Evolutionary conservation across 2,329 filamentous ascomycete species (phyloP), one percentile per base, ranked within the genome.

Genomic region (Plenodomus lindquistii): DNA sequence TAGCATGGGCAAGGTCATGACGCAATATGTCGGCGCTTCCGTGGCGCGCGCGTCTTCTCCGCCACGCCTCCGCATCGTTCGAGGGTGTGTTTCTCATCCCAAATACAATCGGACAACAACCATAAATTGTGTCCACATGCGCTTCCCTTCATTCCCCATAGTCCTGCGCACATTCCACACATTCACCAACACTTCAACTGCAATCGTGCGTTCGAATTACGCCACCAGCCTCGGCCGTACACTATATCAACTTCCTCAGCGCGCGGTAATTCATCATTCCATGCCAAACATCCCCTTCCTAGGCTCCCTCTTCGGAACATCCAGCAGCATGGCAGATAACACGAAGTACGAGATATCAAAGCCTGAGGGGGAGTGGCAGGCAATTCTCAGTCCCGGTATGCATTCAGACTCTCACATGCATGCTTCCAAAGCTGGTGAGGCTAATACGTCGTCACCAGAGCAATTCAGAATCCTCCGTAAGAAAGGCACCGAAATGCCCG

Each of bases 391-490:
- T 47, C 83, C 82, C 67, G 85, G 86, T 88, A 75, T 21, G 73
- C 70, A 20, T 15, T 4, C 5, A 10, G 7, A 15, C n/a, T n/a
- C n/a, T n/a, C 4, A 1, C 7, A 2, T 2, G 20, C 13, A n/a
- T n/a, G 3, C 19, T 2, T 38, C 9, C 13, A 20, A 19, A 16
- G 8, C 47, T 39, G 10, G 8, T 24, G 11, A 15, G 42, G 21
- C 54, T 54, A 37, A 60, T 40, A 13, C 4, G 56, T 24, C 62
- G 44, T 44, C 13, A 15, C 27, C 63, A 96, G 93, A 97, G 67
- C 94, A 99, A 81, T 99, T 97, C 79, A 89, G 90, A 57, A 83
- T 99, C 68, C 85, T 99, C 46, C 88, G 94, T 55, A 79, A 95
- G 72, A 93, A 97, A 73, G 94, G 92, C 63, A 99, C 94, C 38